Conservation (phyloP, 2,329 filamentous ascomycete genomes). For the Botrytis pseudocinerea region DNA sequence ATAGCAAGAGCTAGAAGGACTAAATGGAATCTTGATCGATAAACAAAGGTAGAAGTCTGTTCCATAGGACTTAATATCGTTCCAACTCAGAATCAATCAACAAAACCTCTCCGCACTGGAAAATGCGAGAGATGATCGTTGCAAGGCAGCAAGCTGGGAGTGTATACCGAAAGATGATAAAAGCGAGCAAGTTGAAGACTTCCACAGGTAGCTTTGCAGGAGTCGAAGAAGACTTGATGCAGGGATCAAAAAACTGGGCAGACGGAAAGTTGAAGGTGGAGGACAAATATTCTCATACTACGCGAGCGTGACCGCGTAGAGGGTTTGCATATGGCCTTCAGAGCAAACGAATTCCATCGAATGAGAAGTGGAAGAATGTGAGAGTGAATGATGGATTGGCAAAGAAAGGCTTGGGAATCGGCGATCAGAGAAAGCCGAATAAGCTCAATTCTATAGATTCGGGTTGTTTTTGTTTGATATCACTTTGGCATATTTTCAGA, state of each 20-base stretch:
- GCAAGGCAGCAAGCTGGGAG: neutral
- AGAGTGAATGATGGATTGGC: neutral
- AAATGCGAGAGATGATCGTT: neutral
- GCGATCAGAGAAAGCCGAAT: neutral
- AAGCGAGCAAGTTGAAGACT: neutral
- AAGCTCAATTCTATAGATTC: neutral
- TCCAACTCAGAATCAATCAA: neutral
- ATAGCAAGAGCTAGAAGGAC: neutral
- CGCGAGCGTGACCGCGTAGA: neutral
- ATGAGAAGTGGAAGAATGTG: neutral
- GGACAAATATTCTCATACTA: neutral
- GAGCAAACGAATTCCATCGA: neutral
- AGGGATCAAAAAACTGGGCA: neutral
- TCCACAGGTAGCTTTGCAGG: neutral
- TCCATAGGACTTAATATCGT: neutral
- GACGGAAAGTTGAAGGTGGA: neutral
- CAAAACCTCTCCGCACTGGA: neutral
- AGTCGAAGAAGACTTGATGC: neutral
- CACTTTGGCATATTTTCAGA: neutral
- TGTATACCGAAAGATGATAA: neutral
- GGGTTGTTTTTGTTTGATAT: neutral
- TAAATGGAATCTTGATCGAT: neutral
- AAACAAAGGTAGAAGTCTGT: neutral
- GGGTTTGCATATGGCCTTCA: slow-evolving; percentile 5
- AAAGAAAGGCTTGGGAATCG: neutral